Percentiles rank a stretch among this genome's conserved stretches.
phyloP scores from a whole-genome alignment of 805 yeast species.

The Candida dendrica region DNA sequence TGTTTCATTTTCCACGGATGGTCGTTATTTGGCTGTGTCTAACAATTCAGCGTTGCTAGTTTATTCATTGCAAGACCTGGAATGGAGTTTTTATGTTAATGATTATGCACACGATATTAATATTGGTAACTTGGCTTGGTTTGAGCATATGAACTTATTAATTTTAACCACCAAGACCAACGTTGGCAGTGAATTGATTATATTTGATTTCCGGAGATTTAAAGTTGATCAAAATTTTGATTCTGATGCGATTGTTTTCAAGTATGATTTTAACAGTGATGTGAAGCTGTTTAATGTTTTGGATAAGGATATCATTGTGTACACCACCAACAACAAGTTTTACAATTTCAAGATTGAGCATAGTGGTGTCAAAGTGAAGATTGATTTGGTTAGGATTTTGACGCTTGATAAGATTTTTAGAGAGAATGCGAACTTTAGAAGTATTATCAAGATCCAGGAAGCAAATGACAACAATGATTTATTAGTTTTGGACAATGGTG shows the following conservation, averaged over 20 bases:
- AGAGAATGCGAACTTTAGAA: conserved; percentile 4
- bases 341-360: conserved; percentile 18
- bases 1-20: conserved; percentile 18
- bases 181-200: conserved; percentile 15
- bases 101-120: conserved; percentile 16
- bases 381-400: conserved; percentile 13
- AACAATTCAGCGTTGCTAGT: conserved; percentile 13
- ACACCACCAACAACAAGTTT: conserved; percentile 10
- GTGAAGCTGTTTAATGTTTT: conserved; percentile 13
- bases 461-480: conserved; percentile 12
- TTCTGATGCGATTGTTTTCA: conserved; percentile 20
- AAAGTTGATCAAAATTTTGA: conserved; percentile 11
- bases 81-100: conserved; percentile 22
- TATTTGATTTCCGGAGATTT: conserved; percentile 17
- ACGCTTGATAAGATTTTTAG: conserved; percentile 12
- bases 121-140: conserved; percentile 15
- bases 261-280: conserved; percentile 19
- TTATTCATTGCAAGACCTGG: conserved; percentile 13
- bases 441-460: conserved; percentile 8
- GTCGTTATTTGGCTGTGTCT: conserved; percentile 16
- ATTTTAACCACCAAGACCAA: conserved; percentile 13
- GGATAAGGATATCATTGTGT: conserved; percentile 15
- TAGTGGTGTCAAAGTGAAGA: conserved; percentile 9
- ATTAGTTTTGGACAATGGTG: conserved; percentile 18
- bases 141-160: conserved; percentile 10